Evolutionary conservation across 1,284 basidiomycete species (phyloP).

Genomic region (Rhizopogon hawkerae): DNA sequence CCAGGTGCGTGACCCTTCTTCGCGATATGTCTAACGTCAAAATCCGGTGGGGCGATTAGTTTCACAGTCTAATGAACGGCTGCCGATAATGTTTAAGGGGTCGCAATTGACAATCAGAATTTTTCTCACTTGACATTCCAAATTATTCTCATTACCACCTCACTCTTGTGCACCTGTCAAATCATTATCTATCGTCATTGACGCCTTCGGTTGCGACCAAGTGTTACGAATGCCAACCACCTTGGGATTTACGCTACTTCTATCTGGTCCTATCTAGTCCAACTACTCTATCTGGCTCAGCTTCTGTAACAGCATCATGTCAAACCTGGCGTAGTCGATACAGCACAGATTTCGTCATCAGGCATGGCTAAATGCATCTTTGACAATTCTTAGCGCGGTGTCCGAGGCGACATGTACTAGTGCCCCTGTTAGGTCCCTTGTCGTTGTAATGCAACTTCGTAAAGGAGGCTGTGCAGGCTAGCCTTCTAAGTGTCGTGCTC

Average conservation of each 20-base stretch:
- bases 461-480: conserved; percentile 17
- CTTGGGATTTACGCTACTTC: conserved; percentile 9
- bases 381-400: conserved; percentile 19
- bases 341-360: conserved; percentile 13
- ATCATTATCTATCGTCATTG: conserved; percentile 10
- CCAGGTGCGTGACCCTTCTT: neutral
- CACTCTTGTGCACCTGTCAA: conserved; percentile 2
- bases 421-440: conserved; percentile 22
- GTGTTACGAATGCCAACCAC: conserved; percentile 2
- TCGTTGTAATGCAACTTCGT: conserved; percentile 19
- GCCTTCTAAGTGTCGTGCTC: neutral
- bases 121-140: neutral
- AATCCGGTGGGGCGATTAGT: neutral
- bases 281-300: conserved; percentile 4
- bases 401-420: conserved; percentile 22
- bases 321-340: conserved; percentile 8
- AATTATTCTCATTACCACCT: conserved; percentile 7
- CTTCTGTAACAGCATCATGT: conserved; percentile 19
- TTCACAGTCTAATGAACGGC: conserved; percentile 4
- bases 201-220: conserved; percentile 4
- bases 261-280: neutral
- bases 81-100: neutral
- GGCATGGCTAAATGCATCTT: neutral
- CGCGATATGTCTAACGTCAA: neutral
- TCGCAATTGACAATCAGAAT: neutral